Conservation (phyloP, 495 filamentous ascomycete genomes). For the Tuber umbilicatum region DNA sequence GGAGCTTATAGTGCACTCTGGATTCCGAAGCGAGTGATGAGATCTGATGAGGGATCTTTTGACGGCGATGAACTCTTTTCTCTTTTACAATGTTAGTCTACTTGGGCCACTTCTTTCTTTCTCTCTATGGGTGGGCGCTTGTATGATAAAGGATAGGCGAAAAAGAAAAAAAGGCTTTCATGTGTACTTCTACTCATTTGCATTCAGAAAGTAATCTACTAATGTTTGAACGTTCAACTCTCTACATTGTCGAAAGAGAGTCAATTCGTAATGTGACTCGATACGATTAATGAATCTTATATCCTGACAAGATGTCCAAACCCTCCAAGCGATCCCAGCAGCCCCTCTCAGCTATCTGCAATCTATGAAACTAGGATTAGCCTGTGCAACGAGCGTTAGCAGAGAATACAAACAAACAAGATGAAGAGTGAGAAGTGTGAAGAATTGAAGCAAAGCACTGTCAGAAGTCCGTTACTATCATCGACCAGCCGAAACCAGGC, state of each 20-base stretch:
- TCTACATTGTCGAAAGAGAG: neutral
- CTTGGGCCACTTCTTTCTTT: neutral
- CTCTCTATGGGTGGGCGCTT: neutral
- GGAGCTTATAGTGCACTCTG: neutral
- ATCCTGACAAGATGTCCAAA: neutral
- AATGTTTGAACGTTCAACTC: neutral
- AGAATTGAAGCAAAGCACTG: slow-evolving; percentile 2
- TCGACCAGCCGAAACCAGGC: slow-evolving; percentile 46
- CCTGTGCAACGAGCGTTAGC: neutral
- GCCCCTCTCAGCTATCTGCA: neutral
- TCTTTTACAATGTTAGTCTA: neutral
- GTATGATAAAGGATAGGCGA: neutral
- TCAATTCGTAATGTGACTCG: neutral
- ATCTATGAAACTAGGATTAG: neutral
- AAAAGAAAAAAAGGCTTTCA: neutral
- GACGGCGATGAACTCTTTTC: neutral
- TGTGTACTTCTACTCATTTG: neutral
- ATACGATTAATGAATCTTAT: neutral
- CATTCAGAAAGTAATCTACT: neutral
- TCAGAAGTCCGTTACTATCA: slow-evolving; percentile 61
- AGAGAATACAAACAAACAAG: neutral
- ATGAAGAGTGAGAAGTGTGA: neutral
- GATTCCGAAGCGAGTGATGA: neutral
- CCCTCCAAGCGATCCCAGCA: neutral
- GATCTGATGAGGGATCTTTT: neutral